phyloP scores from a whole-genome alignment of 2,329 filamentous ascomycete genomes.

The Aspergillus bombycis region DNA sequence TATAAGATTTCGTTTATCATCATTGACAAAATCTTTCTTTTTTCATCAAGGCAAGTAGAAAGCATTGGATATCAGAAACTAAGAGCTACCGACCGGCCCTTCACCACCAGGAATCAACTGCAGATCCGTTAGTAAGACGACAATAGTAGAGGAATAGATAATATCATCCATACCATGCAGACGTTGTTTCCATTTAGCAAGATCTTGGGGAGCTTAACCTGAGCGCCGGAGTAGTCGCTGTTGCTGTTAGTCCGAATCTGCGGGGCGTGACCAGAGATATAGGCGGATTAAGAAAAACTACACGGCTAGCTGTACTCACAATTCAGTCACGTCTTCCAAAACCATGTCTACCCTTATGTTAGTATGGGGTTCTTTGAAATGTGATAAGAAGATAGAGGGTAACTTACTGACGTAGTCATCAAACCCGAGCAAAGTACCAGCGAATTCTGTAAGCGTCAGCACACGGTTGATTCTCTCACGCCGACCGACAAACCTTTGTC shows the following conservation, averaged over 20 bases:
- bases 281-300: background rate
- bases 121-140: background rate
- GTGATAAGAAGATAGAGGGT: slow-evolving; percentile 6
- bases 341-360: slow-evolving; percentile 77
- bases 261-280: slow-evolving; percentile 1
- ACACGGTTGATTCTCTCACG: background rate
- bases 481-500: slow-evolving; percentile 74
- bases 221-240: slow-evolving; percentile 87
- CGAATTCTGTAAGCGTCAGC: slow-evolving; percentile 71
- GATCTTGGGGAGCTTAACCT: slow-evolving; percentile 91
- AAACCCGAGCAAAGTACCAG: slow-evolving; percentile 89
- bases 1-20: slow-evolving; percentile 22
- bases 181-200: slow-evolving; percentile 97
- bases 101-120: slow-evolving; percentile 80
- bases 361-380: slow-evolving; percentile 23
- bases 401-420: slow-evolving; percentile 99
- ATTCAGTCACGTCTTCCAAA: slow-evolving; percentile 94
- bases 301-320: slow-evolving; percentile 59
- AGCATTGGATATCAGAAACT: slow-evolving; percentile 19
- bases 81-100: slow-evolving; percentile 57
- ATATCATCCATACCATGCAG: slow-evolving; percentile 77
- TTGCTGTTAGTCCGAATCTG: slow-evolving; percentile 20
- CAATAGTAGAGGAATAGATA: background rate
- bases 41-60: slow-evolving; percentile 17
- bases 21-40: slow-evolving; percentile 15